These are phyloP conservation scores for Cylindrotheca closterium DNA, from an alignment of 108 stramenopile genomes.

Conservation along the genomic window DNA sequence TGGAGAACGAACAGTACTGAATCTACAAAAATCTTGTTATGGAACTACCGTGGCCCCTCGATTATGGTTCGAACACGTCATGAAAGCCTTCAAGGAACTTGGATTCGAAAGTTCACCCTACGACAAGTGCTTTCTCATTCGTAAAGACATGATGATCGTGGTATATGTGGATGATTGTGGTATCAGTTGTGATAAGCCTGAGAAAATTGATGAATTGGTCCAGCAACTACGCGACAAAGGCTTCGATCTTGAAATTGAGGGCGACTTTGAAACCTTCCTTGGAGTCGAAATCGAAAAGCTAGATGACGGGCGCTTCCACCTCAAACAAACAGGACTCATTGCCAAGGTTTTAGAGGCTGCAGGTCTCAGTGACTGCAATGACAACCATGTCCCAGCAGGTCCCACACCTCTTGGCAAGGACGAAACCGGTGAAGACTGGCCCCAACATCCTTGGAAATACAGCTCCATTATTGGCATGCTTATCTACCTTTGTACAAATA, in stretches of 20 bases:
- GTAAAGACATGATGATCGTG: too few species aligned
- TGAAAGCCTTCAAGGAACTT: constrained; percentile 5
- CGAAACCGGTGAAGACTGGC: too few species aligned
- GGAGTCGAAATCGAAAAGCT: not conserved
- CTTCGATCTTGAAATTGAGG: constrained; percentile 27
- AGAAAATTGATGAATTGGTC: constrained; percentile 11
- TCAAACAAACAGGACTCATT: constrained; percentile 49
- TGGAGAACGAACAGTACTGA: constrained; percentile 13
- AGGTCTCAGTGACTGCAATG: constrained; percentile 34
- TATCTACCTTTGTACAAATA: constrained; percentile 39
- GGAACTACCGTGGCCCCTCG: constrained; percentile 20
- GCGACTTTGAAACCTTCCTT: too few species aligned
- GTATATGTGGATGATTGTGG: constrained; percentile 46
- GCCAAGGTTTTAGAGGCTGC: constrained; percentile 45
- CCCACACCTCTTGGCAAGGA: constrained; percentile 28
- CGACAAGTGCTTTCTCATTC: too few species aligned
- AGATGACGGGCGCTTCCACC: constrained; percentile 14
- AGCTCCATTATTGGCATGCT: constrained; percentile 15
- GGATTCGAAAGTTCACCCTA: constrained; percentile 18
- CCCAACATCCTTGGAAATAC: constrained; percentile 20
- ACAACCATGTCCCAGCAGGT: constrained; percentile 14
- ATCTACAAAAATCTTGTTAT: constrained; percentile 22
- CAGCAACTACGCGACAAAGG: constrained; percentile 6
- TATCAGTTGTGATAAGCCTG: too few species aligned
- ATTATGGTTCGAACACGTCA: constrained; percentile 15